Percentiles rank a stretch among this genome's conserved stretches.
Evolutionary conservation across 1,284 basidiomycete species (phyloP).

Genomic region (Cryptococcus sp.): DNA sequence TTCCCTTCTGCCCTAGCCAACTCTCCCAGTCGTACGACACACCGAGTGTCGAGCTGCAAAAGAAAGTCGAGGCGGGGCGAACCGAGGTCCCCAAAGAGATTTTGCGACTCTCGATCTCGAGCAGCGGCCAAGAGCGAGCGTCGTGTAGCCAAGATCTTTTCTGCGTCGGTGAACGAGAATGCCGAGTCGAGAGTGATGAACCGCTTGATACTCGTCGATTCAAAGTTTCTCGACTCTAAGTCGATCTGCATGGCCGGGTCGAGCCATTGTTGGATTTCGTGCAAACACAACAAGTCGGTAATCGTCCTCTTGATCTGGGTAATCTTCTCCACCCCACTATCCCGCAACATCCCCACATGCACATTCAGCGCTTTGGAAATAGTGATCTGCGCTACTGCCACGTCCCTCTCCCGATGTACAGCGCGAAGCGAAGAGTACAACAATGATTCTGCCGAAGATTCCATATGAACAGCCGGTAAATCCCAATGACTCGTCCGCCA

Average conservation of each 20-base stretch:
- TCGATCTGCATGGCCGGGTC: slow-evolving; percentile 17
- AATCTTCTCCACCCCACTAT: slow-evolving; percentile 67
- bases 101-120: slow-evolving; percentile 55
- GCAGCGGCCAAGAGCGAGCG: slow-evolving; percentile 70
- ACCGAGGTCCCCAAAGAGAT: slow-evolving; percentile 59
- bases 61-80: slow-evolving; percentile 56
- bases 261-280: slow-evolving; percentile 54
- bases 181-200: slow-evolving; percentile 15
- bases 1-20: slow-evolving; percentile 67
- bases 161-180: slow-evolving; percentile 59
- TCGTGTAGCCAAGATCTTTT: slow-evolving; percentile 74
- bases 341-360: slow-evolving; percentile 62
- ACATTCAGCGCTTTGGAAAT: slow-evolving; percentile 54
- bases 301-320: slow-evolving; percentile 63
- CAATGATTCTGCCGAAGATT: slow-evolving; percentile 52
- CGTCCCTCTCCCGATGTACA: slow-evolving; percentile 65
- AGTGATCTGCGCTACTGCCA: slow-evolving; percentile 49
- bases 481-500: slow-evolving; percentile 94
- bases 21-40: slow-evolving; percentile 66
- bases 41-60: slow-evolving; percentile 60
- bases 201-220: not conserved
- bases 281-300: slow-evolving; percentile 68
- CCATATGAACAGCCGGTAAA: slow-evolving; percentile 56
- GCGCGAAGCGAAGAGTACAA: slow-evolving; percentile 75
- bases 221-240: slow-evolving; percentile 33